Percentiles rank a stretch among this genome's conserved stretches.
These are phyloP conservation scores for Fusarium concolor DNA, from an alignment of 2,329 filamentous ascomycete genomes.

Conservation along the genomic window DNA sequence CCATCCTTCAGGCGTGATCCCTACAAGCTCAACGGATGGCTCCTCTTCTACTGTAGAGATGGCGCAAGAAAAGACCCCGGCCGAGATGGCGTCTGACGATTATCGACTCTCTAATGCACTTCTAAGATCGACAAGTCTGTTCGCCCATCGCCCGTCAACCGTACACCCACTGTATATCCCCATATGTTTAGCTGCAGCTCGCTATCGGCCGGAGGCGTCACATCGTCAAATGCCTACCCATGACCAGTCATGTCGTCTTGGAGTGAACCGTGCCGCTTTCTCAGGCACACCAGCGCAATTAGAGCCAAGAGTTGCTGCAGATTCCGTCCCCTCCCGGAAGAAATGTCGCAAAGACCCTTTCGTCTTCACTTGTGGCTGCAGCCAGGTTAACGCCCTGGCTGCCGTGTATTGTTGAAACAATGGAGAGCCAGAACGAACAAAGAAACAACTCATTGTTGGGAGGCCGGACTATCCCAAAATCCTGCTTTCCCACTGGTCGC, in stretches of 20 bases:
- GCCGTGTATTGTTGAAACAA: constrained; percentile 19
- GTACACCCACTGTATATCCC: constrained; percentile 19
- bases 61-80: constrained; percentile 25
- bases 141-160: constrained; percentile 31
- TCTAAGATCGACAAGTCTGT: constrained; percentile 35
- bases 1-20: constrained; percentile 1
- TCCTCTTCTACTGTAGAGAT: constrained; percentile 17
- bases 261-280: constrained; percentile 18
- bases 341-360: constrained; percentile 15
- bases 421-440: background rate
- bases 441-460: background rate
- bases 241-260: constrained; percentile 15
- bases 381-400: constrained; percentile 8
- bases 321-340: constrained; percentile 19
- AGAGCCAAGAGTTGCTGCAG: constrained; percentile 13
- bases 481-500: constrained; percentile 1
- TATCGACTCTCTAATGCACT: constrained; percentile 21
- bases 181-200: constrained; percentile 43
- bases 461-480: background rate
- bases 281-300: constrained; percentile 27
- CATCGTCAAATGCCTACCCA: constrained; percentile 25
- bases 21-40: constrained; percentile 15
- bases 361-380: constrained; percentile 7
- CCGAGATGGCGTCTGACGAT: constrained; percentile 23
- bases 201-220: constrained; percentile 39